A percentile compares a stretch with the other conserved stretches of the same genome.
These are phyloP conservation scores for Calocybe cyanea DNA, from an alignment of 768 basidiomycete species.

Conservation along the genomic window DNA sequence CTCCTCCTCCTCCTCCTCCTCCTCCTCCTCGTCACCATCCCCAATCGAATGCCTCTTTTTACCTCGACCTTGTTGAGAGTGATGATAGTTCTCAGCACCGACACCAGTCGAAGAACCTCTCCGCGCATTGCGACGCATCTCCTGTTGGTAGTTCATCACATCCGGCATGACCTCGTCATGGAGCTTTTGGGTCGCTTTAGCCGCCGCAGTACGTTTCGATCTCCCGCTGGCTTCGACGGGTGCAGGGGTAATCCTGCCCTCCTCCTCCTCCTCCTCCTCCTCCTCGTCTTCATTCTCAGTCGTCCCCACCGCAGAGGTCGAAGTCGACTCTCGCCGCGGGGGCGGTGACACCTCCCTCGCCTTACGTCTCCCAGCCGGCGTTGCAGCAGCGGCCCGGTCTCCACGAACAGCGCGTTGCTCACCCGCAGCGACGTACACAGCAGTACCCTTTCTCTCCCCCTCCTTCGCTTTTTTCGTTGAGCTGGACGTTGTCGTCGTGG, in stretches of 20 bases:
- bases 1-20: slow-evolving; percentile 13
- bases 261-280: too few relatives aligned
- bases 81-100: slow-evolving; percentile 10
- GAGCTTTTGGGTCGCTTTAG: slow-evolving; percentile 48
- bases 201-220: slow-evolving; percentile 38
- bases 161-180: slow-evolving; percentile 76
- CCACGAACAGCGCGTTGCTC: slow-evolving; percentile 19
- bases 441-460: slow-evolving; percentile 5
- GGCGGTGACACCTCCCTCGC: slow-evolving; percentile 6
- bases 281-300: slow-evolving; percentile 7
- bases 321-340: neutral
- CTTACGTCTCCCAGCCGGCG: slow-evolving; percentile 12
- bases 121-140: slow-evolving; percentile 46
- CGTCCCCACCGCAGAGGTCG: slow-evolving; percentile 15
- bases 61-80: slow-evolving; percentile 6
- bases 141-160: slow-evolving; percentile 61
- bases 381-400: too few relatives aligned
- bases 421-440: slow-evolving; percentile 19
- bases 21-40: slow-evolving; percentile 9
- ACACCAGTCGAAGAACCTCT: slow-evolving; percentile 27
- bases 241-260: too few relatives aligned
- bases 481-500: neutral
- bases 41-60: slow-evolving; percentile 11
- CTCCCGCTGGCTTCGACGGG: slow-evolving; percentile 13
- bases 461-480: neutral